phyloP scores from a whole-genome alignment of 2,329 filamentous ascomycete species.

The Fonsecaea multimorphosa region DNA sequence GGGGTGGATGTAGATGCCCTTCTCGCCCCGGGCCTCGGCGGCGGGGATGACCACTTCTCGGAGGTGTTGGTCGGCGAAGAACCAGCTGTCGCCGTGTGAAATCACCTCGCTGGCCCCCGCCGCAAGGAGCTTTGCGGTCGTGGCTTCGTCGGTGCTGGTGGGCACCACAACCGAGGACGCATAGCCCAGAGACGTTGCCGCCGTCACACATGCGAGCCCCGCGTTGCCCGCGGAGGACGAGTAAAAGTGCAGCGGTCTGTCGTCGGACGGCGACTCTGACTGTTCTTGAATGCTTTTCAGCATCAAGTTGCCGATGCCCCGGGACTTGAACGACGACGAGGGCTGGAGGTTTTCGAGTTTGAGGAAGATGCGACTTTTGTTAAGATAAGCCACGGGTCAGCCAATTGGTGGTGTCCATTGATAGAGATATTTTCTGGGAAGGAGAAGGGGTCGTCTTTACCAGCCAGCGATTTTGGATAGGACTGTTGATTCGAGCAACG shows the following conservation, averaged over 20 bases:
- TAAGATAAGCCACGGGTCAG: neutral
- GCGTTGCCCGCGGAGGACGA: constrained; percentile 83
- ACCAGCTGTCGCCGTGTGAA: constrained; percentile 70
- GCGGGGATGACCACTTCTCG: constrained; percentile 55
- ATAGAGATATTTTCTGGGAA: no score
- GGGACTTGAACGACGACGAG: constrained; percentile 83
- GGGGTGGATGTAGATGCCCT: constrained; percentile 57
- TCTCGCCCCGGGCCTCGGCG: constrained; percentile 42
- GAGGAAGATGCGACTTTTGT: constrained; percentile 71
- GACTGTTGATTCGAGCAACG: constrained; percentile 46
- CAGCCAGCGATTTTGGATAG: constrained; percentile 50
- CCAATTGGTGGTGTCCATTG: neutral
- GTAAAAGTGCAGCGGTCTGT: constrained; percentile 71
- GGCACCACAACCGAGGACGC: constrained; percentile 80
- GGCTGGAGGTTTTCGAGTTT: constrained; percentile 87
- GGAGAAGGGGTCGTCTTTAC: constrained; percentile 38
- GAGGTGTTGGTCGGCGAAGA: constrained; percentile 72
- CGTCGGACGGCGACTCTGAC: constrained; percentile 50
- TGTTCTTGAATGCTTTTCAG: constrained; percentile 72
- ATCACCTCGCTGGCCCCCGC: constrained; percentile 71
- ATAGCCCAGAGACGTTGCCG: constrained; percentile 67
- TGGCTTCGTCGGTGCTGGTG: constrained; percentile 66
- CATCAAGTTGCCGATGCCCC: constrained; percentile 47
- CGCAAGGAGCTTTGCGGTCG: constrained; percentile 72
- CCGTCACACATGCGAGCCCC: constrained; percentile 78